Evolutionary conservation across 495 filamentous ascomycete species (phyloP), one percentile per base, ranked within the genome.

Genomic region (Podospora didyma): DNA sequence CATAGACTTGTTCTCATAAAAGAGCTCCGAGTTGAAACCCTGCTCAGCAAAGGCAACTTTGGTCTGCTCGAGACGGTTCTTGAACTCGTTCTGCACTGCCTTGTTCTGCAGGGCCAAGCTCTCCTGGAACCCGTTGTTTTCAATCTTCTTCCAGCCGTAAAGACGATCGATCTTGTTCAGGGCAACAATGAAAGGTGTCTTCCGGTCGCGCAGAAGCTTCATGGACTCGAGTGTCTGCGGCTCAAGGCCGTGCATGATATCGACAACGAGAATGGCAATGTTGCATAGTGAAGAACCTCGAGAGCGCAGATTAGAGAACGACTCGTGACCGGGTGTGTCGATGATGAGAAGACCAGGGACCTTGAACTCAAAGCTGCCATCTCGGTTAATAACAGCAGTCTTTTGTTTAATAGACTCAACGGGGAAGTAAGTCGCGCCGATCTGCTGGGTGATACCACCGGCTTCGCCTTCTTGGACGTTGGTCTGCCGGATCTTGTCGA

Each of bases 91-190:
- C 74, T 96, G 91, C 7, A 96, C 92, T 44, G 86, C 86, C 78
- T 95, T 96, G 75, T 85, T 96, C 73, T 99, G 95, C 69, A 93
- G 82, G 22, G 78, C 78, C 69, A 99, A 78, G 73, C 87, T 92
- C 60, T 96, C 92, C 62, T 90, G 85, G 83, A 99, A 97, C 44
- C 95, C 95, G 70, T 97, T 97, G 79, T 99, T 96, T 59, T 93
- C 92, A 61, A 96, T 90, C 74, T 91, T 88, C 78, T 93, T 93
- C 95, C 95, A 99, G 70, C 86, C 89, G 68, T 96, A 97, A 10
- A 99, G 86, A 86, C 95, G 92, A 84, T 99, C 95, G 61, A 99
- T 97, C 82, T 99, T 99, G 83, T 99, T 99, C 61, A 99, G 79
- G 2, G 95, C 95, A 46, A 99, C 95, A 63, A 99, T 96, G 79